phyloP scores from a whole-genome alignment of 108 stramenopile genomes.

The Skeletonema tropicum region DNA sequence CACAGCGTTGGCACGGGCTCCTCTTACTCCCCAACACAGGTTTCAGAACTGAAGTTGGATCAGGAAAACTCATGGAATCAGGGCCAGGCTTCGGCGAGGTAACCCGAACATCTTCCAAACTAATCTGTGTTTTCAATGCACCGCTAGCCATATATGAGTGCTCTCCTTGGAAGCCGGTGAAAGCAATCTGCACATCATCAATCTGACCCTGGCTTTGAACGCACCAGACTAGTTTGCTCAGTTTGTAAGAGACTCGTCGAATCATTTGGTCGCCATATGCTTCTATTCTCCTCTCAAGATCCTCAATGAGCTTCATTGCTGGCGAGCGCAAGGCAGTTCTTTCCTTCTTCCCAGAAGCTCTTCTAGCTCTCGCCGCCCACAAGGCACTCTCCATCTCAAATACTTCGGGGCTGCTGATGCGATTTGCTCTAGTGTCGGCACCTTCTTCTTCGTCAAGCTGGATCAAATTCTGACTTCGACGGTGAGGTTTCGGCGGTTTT shows the following conservation, averaged over 20 bases:
- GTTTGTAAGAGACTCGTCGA: conserved; percentile 39
- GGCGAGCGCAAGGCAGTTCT: conserved; percentile 32
- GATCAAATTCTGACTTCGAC: conserved; percentile 20
- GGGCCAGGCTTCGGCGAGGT: conserved; percentile 41
- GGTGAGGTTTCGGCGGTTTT: conserved; percentile 46
- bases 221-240: conserved; percentile 49
- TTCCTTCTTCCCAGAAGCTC: conserved; percentile 32
- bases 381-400: conserved; percentile 45
- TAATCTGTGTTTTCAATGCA: conserved; percentile 32
- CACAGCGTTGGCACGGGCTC: conserved; percentile 51
- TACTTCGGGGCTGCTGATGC: conserved; percentile 39
- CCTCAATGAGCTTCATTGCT: conserved; percentile 36
- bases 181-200: conserved; percentile 49
- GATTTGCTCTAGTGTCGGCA: conserved; percentile 10
- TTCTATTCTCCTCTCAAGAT: conserved; percentile 38
- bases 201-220: conserved; percentile 40
- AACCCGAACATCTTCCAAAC: conserved; percentile 49
- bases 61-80: conserved; percentile 46
- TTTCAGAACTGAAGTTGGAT: conserved; percentile 40
- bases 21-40: conserved; percentile 38
- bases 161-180: conserved; percentile 48
- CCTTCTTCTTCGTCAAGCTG: conserved; percentile 5
- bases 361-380: conserved; percentile 11
- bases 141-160: conserved; percentile 46
- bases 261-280: conserved; percentile 25